Evolutionary conservation across 176 grass and related monocot genomes (phyloP).

Genomic region (Hordeum marinum): DNA sequence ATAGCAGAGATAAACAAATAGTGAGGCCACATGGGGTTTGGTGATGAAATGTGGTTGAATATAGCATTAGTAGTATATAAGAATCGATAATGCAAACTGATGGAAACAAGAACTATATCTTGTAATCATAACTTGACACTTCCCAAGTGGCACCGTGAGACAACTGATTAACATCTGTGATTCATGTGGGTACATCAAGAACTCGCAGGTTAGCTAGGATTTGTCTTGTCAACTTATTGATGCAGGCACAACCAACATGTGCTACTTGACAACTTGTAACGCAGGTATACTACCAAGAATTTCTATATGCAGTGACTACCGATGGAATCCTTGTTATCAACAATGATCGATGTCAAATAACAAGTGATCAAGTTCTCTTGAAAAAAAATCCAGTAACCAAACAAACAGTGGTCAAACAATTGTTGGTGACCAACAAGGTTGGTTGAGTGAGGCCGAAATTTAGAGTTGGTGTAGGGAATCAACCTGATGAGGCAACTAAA

Average conservation of each 20-base stretch:
- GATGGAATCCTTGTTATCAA: background rate
- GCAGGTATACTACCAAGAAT: background rate
- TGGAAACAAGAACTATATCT: background rate
- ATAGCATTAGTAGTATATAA: background rate
- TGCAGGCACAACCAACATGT: constrained; percentile 15
- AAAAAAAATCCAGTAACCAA: background rate
- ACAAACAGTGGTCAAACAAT: background rate
- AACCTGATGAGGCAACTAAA: background rate
- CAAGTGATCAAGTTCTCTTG: background rate
- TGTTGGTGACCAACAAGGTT: background rate
- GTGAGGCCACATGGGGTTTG: constrained; percentile 22
- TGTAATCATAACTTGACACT: background rate
- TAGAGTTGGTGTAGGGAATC: background rate
- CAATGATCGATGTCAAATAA: background rate
- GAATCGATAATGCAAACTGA: background rate
- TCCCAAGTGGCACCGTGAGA: background rate
- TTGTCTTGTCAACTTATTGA: background rate
- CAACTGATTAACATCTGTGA: constrained; percentile 12
- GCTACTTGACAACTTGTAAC: background rate
- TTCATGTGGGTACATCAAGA: constrained; percentile 9
- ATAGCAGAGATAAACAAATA: constrained; percentile 13
- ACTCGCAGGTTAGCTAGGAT: constrained; percentile 14
- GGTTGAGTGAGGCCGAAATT: background rate
- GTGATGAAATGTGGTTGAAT: background rate
- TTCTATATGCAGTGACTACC: background rate